Evolutionary conservation across 169 alveolate species (phyloP), one percentile per base, ranked within the genome.

Genomic region (Plasmodium adleri): DNA sequence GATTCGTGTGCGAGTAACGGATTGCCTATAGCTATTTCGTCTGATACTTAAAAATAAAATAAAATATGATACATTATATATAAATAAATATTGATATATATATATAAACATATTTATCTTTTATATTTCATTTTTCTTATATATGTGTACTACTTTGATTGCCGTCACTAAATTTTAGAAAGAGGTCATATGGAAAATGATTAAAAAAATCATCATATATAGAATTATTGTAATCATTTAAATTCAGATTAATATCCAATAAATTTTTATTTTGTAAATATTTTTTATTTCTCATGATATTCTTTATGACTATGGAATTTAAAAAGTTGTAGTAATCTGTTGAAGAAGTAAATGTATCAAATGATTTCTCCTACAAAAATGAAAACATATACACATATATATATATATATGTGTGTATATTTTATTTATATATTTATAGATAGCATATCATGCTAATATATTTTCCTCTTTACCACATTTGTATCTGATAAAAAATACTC

Each of bases 251-350:
- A 28, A 80, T 52, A 17, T 80, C 78, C 7, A 58, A 80, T 24
- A 80, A 7, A n/a, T 67, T 76, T 10, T 76, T 80, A 52, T 80
- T 80, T 22, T 68, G 49, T 12, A 80, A 24, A 4, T 39, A 43
- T 68, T 80, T 80, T 15, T 80, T 80, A 68, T 80, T 80, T 68
- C 52, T 80, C 90, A 80, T 80, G 39, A 80, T 80, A 52, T 80
- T 80, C 39, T 80, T 67, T 80, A 80, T 20, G 47, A 80, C 26
- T 4, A 80, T 50, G n/a, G 58, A 56, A 24, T 67, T 80, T 71
- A 80, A 72, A 49, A 67, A 80, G 10, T 80, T 52, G 3, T 52
- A 60, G 20, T 80, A 67, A 58, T 80, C 90, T 26, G 68, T 20
- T 8, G 78, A 13, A 2, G 20, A 60, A 0, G 83, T 54, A 26